A percentile compares a stretch with the other conserved stretches of the same genome.
phyloP scores from a whole-genome alignment of 352 stramenopile genomes.

The Phytopythium vexans region DNA sequence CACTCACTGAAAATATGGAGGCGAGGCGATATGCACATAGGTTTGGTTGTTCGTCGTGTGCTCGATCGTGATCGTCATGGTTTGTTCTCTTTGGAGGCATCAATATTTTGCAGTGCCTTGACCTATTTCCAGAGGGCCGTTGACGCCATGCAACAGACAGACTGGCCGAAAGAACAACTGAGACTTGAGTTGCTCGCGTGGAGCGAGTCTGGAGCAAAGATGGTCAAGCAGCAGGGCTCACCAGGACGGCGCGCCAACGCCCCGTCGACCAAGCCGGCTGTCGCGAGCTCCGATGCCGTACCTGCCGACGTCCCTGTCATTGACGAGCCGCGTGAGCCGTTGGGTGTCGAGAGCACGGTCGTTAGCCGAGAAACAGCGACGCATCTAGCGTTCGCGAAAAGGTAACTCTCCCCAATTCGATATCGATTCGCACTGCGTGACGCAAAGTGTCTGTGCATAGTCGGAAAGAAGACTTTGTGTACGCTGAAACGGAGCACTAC shows the following conservation, averaged over 20 bases:
- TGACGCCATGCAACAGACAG: no score
- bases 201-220: background rate
- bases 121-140: no score
- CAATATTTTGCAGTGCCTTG: no score
- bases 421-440: no score
- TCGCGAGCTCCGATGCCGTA: background rate
- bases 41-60: no score
- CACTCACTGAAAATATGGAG: no score
- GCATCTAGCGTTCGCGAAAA: conserved; percentile 68
- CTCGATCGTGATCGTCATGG: no score
- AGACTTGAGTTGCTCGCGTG: no score
- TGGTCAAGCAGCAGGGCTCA: conserved; percentile 1
- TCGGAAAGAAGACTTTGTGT: conserved; percentile 68
- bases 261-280: background rate
- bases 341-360: conserved; percentile 55
- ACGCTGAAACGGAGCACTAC: conserved; percentile 57
- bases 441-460: conserved; percentile 12
- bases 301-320: conserved; percentile 19
- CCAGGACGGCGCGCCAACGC: background rate
- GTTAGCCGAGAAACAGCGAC: conserved; percentile 72
- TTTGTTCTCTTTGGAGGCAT: no score
- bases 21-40: no score
- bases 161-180: no score
- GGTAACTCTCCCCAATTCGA: conserved; percentile 13
- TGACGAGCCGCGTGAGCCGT: conserved; percentile 9